phyloP scores from a whole-genome alignment of 2,329 filamentous ascomycete genomes.

The Pyrenophora tritici-repentis region DNA sequence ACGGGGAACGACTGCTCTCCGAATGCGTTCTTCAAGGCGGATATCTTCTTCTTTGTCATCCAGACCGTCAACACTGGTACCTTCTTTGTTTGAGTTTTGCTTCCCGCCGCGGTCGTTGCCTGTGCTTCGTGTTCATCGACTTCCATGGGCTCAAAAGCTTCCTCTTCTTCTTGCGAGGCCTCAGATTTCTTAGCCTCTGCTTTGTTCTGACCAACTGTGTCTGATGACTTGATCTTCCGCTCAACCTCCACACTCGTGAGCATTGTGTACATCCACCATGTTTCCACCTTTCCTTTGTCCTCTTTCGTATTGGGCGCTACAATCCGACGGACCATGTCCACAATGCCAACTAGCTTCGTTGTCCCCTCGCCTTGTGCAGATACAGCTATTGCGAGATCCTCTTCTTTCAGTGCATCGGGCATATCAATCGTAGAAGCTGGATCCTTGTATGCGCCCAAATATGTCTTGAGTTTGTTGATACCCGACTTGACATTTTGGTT shows the following conservation, averaged over 20 bases:
- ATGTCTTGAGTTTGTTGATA: constrained; percentile 19
- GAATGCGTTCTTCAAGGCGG: constrained; percentile 21
- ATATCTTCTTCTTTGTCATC: constrained; percentile 24
- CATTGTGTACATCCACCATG: constrained; percentile 27
- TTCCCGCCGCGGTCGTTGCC: background rate
- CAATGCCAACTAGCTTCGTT: constrained; percentile 26
- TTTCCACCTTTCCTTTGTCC: constrained; percentile 1
- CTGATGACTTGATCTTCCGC: background rate
- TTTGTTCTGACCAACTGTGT: background rate
- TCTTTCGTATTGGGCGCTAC: constrained; percentile 8
- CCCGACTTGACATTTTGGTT: constrained; percentile 30
- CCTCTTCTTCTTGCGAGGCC: constrained; percentile 12
- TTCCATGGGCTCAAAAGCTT: constrained; percentile 23
- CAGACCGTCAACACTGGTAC: constrained; percentile 29
- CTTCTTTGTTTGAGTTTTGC: constrained; percentile 6
- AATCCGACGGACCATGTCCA: constrained; percentile 26
- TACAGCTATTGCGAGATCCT: constrained; percentile 19
- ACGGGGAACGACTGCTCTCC: constrained; percentile 24
- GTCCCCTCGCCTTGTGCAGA: constrained; percentile 30
- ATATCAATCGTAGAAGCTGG: constrained; percentile 13
- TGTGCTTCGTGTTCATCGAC: constrained; percentile 2
- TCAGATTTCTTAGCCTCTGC: background rate
- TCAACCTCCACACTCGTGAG: constrained; percentile 20
- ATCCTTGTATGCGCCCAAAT: constrained; percentile 14
- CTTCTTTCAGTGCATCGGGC: constrained; percentile 9